phyloP scores from a whole-genome alignment of 192 early-diverging fungal genomes.

The Lobulomyces angularis region DNA sequence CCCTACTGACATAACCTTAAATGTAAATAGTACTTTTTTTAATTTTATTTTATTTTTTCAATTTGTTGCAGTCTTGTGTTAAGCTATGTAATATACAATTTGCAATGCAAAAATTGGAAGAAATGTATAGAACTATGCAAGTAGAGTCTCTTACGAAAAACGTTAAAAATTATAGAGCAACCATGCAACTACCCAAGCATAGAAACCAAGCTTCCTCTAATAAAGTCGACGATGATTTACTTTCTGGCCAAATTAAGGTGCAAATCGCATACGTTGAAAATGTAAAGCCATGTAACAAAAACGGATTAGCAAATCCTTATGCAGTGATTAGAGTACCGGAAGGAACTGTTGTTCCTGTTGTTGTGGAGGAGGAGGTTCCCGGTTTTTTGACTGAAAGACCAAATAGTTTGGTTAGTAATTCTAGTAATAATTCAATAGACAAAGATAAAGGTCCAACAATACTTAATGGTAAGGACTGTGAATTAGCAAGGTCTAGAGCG shows the following conservation, averaged over 20 bases:
- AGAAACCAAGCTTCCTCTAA: neutral
- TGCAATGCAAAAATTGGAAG: slow-evolving; percentile 35
- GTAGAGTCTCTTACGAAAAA: slow-evolving; percentile 22
- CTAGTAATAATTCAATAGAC: neutral
- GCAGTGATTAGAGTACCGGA: slow-evolving; percentile 38
- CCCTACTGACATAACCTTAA: neutral
- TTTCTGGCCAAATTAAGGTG: slow-evolving; percentile 13
- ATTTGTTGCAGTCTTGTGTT: slow-evolving; percentile 35
- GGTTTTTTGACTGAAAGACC: too few species aligned
- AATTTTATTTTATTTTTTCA: slow-evolving; percentile 10
- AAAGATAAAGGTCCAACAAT: slow-evolving; percentile 8
- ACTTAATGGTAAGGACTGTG: slow-evolving; percentile 25
- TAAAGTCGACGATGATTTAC: slow-evolving; percentile 11
- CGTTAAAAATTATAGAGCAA: slow-evolving; percentile 26
- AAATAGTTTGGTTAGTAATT: too few species aligned
- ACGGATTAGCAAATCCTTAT: slow-evolving; percentile 39
- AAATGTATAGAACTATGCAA: slow-evolving; percentile 41
- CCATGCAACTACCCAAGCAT: slow-evolving; percentile 17
- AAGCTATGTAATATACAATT: slow-evolving; percentile 46
- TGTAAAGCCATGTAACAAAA: slow-evolving; percentile 37
- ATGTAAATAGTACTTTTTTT: neutral
- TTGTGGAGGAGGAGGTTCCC: slow-evolving; percentile 12
- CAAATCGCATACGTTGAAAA: slow-evolving; percentile 42
- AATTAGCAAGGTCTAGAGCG: slow-evolving; percentile 30
- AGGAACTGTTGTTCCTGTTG: slow-evolving; percentile 30